These are phyloP conservation scores for Fimicolochytrium jonesii DNA, from an alignment of 192 early-diverging fungal genomes.

Conservation along the genomic window DNA sequence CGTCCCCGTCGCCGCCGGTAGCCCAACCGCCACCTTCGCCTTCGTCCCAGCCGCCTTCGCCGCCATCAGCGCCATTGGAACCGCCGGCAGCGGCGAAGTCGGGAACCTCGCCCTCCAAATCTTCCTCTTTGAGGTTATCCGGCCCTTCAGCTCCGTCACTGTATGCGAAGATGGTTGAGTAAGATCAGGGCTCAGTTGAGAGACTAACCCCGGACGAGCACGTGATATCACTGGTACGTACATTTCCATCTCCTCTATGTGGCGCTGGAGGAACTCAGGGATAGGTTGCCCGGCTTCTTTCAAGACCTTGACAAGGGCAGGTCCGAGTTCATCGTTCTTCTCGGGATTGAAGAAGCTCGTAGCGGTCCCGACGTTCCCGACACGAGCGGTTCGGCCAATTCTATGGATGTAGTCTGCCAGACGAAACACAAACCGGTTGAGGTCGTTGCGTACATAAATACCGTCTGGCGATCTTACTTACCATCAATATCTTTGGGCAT, in stretches of 20 bases:
- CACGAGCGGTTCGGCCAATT: slow-evolving; percentile 93
- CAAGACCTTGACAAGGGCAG: slow-evolving; percentile 80
- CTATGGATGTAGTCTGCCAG: slow-evolving; percentile 72
- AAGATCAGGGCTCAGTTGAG: not conserved
- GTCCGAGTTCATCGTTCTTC: slow-evolving; percentile 69
- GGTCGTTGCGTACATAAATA: too few relatives aligned
- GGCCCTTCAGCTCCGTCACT: not conserved
- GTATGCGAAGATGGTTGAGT: not conserved
- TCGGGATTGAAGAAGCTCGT: slow-evolving; percentile 88
- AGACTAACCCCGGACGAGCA: not conserved
- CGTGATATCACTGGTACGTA: not conserved
- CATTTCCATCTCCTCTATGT: not conserved
- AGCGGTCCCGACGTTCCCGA: slow-evolving; percentile 82
- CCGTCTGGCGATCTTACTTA: too few relatives aligned
- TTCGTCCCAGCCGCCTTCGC: slow-evolving; percentile 4
- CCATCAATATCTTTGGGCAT: slow-evolving; percentile 25
- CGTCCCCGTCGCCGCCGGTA: not conserved
- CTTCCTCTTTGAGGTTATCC: slow-evolving; percentile 21
- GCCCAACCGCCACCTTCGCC: not conserved
- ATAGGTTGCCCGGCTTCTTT: slow-evolving; percentile 78
- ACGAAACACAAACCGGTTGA: too few relatives aligned
- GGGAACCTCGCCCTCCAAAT: slow-evolving; percentile 24
- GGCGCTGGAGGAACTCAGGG: slow-evolving; percentile 50
- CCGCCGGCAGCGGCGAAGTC: slow-evolving; percentile 4
- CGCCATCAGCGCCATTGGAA: not conserved